These are phyloP conservation scores for Knoxia roxburghii DNA, from an alignment of 257 asterid genomes.

Conservation along the genomic window DNA sequence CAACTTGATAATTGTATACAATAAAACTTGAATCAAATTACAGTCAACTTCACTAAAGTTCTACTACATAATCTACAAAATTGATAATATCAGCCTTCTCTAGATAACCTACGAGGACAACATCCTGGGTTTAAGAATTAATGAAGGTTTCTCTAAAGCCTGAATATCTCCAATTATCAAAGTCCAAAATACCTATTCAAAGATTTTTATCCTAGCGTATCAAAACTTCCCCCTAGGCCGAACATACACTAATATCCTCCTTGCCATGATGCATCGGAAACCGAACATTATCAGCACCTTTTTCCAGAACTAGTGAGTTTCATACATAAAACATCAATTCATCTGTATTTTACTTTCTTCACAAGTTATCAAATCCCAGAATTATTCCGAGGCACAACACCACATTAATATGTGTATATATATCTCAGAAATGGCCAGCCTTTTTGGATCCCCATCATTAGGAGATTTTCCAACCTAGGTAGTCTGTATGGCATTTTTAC, in stretches of 20 bases:
- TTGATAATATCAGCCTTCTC: neutral
- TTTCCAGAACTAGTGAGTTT: neutral
- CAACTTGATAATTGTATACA: neutral
- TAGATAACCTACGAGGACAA: neutral
- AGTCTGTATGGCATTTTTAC: neutral
- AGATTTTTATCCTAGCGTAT: too few species aligned
- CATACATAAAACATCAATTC: neutral
- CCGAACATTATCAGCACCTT: neutral
- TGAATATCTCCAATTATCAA: neutral
- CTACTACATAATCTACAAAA: neutral
- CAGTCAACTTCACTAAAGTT: neutral
- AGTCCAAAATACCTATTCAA: neutral
- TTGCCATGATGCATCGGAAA: neutral
- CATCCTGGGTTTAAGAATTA: neutral
- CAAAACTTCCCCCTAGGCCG: neutral
- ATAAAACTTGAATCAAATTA: neutral
- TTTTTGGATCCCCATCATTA: neutral
- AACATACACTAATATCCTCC: neutral
- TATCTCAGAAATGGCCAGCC: neutral
- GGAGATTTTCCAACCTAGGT: neutral
- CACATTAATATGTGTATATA: too few species aligned
- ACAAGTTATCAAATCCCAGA: neutral
- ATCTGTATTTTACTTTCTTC: neutral
- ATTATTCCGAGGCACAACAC: too few species aligned
- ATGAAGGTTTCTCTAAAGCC: neutral